Conservation (phyloP, 2,329 filamentous ascomycete species). For the Lachnellula subtilissima region DNA sequence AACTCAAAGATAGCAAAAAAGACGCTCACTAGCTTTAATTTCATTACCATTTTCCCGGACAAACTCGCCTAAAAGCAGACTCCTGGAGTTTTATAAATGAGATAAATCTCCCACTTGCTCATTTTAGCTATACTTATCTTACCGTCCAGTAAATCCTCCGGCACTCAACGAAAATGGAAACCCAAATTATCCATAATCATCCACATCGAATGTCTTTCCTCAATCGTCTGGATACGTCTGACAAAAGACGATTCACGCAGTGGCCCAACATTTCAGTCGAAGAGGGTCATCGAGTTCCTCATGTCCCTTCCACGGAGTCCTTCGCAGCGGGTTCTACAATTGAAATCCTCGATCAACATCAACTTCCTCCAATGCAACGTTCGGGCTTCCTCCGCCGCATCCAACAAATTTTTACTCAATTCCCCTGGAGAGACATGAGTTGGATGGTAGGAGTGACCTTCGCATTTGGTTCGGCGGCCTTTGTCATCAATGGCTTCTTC, state of each 20-base stretch:
- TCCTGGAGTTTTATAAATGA: too few relatives aligned
- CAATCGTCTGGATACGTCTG: slow-evolving; percentile 2
- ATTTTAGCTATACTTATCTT: too few relatives aligned
- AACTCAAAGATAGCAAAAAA: too few relatives aligned
- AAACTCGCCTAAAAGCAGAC: too few relatives aligned
- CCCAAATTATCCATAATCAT: not conserved
- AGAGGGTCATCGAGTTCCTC: slow-evolving; percentile 3
- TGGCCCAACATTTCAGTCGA: slow-evolving; percentile 16
- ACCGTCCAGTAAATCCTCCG: not conserved
- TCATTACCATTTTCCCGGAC: too few relatives aligned
- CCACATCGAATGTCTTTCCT: slow-evolving; percentile 10
- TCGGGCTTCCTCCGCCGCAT: slow-evolving; percentile 4
- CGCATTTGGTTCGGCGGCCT: slow-evolving; percentile 17
- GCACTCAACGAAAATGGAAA: slow-evolving; percentile 13
- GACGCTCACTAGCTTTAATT: too few relatives aligned
- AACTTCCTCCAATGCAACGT: not conserved
- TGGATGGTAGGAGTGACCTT: slow-evolving; percentile 18
- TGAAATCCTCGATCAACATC: slow-evolving; percentile 3
- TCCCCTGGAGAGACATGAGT: slow-evolving; percentile 18
- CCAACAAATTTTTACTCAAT: slow-evolving; percentile 16
- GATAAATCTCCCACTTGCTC: too few relatives aligned
- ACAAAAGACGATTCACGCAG: slow-evolving; percentile 4
- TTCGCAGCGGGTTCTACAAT: not conserved
- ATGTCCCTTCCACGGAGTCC: slow-evolving; percentile 1
- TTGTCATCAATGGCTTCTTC: slow-evolving; percentile 22